Evolutionary conservation across 352 stramenopile species (phyloP).

Genomic region (Pythium brachiatum): DNA sequence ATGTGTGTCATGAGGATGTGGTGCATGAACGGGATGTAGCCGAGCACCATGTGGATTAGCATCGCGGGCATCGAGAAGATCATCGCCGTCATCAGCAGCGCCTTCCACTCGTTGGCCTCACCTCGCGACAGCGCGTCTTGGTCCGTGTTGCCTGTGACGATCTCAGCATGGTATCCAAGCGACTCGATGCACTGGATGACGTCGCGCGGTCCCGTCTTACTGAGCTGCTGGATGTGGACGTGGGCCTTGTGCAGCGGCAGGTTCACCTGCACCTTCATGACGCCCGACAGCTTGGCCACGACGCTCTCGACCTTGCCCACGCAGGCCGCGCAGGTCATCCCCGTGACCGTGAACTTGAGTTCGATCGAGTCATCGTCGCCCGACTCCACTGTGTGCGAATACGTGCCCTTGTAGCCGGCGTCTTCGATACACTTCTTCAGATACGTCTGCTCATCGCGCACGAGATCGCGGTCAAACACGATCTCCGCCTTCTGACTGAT

Average conservation of each 20-base stretch:
- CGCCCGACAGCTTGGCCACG: constrained; percentile 62
- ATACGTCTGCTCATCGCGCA: constrained; percentile 45
- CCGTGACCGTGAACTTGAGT: constrained; percentile 72
- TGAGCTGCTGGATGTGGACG: constrained; percentile 80
- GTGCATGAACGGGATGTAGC: constrained; percentile 67
- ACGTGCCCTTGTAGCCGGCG: constrained; percentile 76
- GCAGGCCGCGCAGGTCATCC: constrained; percentile 63
- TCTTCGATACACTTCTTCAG: constrained; percentile 66
- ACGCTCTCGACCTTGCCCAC: constrained; percentile 66
- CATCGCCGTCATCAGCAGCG: constrained; percentile 67
- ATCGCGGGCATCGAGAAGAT: constrained; percentile 83
- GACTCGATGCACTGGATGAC: constrained; percentile 68
- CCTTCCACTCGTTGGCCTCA: constrained; percentile 75
- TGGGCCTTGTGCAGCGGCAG: constrained; percentile 62
- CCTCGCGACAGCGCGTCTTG: constrained; percentile 63
- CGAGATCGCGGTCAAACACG: constrained; percentile 70
- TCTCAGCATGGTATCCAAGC: constrained; percentile 59
- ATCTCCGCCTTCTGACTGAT: constrained; percentile 87
- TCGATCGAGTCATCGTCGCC: constrained; percentile 77
- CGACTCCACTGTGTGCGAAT: constrained; percentile 72
- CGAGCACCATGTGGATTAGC: constrained; percentile 87
- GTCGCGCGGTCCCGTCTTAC: constrained; percentile 64
- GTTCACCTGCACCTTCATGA: constrained; percentile 70
- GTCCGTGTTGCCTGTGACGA: constrained; percentile 52
- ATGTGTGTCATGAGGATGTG: constrained; percentile 71